phyloP scores from a whole-genome alignment of 768 basidiomycete genomes.

The Paxillus involutus region DNA sequence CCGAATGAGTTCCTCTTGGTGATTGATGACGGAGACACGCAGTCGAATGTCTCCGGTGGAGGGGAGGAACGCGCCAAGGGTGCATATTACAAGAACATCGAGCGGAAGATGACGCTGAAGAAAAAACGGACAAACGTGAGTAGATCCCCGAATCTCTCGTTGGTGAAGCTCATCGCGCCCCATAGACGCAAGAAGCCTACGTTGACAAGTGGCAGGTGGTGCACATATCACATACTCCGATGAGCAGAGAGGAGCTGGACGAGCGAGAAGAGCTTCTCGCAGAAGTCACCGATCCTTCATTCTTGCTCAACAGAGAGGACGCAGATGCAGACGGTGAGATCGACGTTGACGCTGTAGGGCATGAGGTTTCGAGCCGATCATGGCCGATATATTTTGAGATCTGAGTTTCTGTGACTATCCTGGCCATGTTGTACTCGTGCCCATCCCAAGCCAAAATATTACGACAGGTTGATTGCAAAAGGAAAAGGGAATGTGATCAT shows the following conservation, averaged over 20 bases:
- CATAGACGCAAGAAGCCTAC: constrained; percentile 68
- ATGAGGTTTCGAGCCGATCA: constrained; percentile 51
- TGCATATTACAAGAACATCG: constrained; percentile 89
- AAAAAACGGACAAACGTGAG: constrained; percentile 80
- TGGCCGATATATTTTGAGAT: constrained; percentile 35
- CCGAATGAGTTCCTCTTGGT: constrained; percentile 82
- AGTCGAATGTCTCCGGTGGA: constrained; percentile 34
- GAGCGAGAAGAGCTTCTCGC: constrained; percentile 79
- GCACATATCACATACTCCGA: constrained; percentile 65
- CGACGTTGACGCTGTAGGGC: constrained; percentile 56
- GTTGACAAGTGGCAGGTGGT: constrained; percentile 84
- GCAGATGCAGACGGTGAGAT: constrained; percentile 63
- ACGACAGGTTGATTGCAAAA: neutral
- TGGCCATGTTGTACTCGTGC: neutral
- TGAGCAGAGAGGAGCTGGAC: constrained; percentile 71
- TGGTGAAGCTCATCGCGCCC: neutral
- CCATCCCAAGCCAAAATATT: too few species aligned
- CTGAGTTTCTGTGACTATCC: constrained; percentile 2
- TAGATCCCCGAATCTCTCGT: constrained; percentile 8
- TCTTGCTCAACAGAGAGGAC: constrained; percentile 48
- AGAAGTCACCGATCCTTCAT: constrained; percentile 69
- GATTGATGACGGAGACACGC: constrained; percentile 57
- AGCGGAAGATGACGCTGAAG: constrained; percentile 84
- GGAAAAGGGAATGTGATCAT: neutral
- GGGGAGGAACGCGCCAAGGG: constrained; percentile 51